These are phyloP conservation scores for Gossypium thurberi DNA, from an alignment of 345 rosid genomes.

Conservation along the genomic window DNA sequence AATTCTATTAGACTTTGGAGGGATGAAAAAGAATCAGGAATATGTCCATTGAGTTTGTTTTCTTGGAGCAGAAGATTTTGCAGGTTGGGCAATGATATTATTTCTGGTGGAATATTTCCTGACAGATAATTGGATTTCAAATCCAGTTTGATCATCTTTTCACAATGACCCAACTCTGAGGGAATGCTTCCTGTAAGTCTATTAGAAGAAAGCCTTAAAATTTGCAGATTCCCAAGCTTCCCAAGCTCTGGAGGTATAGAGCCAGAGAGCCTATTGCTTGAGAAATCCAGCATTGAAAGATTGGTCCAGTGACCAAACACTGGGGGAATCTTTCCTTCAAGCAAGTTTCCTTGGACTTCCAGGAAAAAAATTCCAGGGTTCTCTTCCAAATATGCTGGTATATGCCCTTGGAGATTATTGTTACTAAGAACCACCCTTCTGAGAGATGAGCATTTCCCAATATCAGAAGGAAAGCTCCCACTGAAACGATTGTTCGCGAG, in stretches of 20 bases:
- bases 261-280: slow-evolving; percentile 28
- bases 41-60: slow-evolving; percentile 26
- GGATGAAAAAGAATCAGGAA: slow-evolving; percentile 31
- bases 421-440: slow-evolving; percentile 26
- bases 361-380: slow-evolving; percentile 20
- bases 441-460: slow-evolving; percentile 29
- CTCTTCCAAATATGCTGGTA: slow-evolving; percentile 21
- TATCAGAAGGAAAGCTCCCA: slow-evolving; percentile 27
- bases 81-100: slow-evolving; percentile 22
- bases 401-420: slow-evolving; percentile 26
- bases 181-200: slow-evolving; percentile 31
- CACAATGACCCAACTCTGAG: slow-evolving; percentile 23
- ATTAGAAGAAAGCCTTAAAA: slow-evolving; percentile 23
- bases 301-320: slow-evolving; percentile 29
- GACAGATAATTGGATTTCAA: slow-evolving; percentile 26
- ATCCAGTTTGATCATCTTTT: slow-evolving; percentile 27
- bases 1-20: slow-evolving; percentile 23
- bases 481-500: slow-evolving; percentile 26
- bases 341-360: slow-evolving; percentile 25
- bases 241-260: slow-evolving; percentile 34
- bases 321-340: slow-evolving; percentile 28
- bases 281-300: slow-evolving; percentile 34
- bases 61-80: slow-evolving; percentile 29
- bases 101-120: slow-evolving; percentile 29
- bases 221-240: slow-evolving; percentile 26